These are phyloP conservation scores for Pyrenophora seminiperda DNA, from an alignment of 2,329 filamentous ascomycete genomes.

Conservation along the genomic window DNA sequence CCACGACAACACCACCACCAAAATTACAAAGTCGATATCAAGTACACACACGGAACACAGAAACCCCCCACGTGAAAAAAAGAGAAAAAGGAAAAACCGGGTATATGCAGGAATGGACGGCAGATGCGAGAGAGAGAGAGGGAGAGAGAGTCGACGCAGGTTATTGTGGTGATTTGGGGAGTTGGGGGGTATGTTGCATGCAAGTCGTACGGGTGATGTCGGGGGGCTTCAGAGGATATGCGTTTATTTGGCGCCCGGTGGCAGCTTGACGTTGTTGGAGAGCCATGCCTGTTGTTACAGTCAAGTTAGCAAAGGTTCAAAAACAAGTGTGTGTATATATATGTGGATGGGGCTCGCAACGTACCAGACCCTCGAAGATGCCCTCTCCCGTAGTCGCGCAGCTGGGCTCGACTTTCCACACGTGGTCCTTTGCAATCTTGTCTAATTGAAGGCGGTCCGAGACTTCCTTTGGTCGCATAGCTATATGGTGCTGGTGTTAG, in stretches of 20 bases:
- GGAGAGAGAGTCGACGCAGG: conserved; percentile 12
- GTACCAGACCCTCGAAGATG: conserved; percentile 58
- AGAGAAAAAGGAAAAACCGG: conserved; percentile 35
- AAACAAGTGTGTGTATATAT: neutral
- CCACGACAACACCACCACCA: too few relatives aligned
- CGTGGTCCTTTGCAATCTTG: conserved; percentile 58
- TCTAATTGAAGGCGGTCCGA: conserved; percentile 55
- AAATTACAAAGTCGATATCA: conserved; percentile 11
- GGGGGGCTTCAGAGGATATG: neutral
- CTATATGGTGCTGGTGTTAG: conserved; percentile 36
- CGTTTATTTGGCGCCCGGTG: conserved; percentile 44
- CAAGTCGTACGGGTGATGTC: conserved; percentile 42
- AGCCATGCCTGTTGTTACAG: conserved; percentile 51
- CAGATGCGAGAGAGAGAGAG: conserved; percentile 18
- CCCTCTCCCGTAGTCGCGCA: conserved; percentile 60
- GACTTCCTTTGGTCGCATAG: conserved; percentile 58
- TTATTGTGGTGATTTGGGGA: too few relatives aligned
- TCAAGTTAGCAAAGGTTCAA: conserved; percentile 12
- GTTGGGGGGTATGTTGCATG: conserved; percentile 23
- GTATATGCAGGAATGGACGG: conserved; percentile 49
- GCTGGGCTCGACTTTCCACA: conserved; percentile 61
- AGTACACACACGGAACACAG: neutral
- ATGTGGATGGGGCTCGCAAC: conserved; percentile 15
- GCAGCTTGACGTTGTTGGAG: conserved; percentile 57
- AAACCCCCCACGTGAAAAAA: neutral